Percentiles rank a stretch among this genome's conserved stretches.
These are phyloP conservation scores for Phytophthora aleatoria DNA, from an alignment of 352 stramenopile species.

Conservation along the genomic window DNA sequence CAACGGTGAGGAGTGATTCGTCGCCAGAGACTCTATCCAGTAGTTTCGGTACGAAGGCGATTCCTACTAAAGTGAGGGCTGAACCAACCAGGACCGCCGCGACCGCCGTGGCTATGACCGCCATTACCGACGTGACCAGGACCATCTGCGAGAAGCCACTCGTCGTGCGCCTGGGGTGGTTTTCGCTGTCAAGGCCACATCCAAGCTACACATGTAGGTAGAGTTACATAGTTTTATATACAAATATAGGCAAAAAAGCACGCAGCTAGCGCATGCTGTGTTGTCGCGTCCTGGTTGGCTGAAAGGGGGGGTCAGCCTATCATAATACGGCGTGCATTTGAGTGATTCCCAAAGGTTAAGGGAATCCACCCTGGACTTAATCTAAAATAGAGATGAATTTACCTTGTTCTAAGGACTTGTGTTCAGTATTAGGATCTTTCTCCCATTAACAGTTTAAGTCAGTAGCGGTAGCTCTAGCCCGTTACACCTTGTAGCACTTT, in stretches of 20 bases:
- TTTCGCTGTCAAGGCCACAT: background rate
- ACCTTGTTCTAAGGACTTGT: too few relatives aligned
- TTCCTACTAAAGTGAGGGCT: too few relatives aligned
- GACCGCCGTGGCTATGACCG: too few relatives aligned
- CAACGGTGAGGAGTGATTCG: too few relatives aligned
- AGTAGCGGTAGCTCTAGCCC: background rate
- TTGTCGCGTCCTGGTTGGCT: background rate
- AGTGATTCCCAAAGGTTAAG: background rate
- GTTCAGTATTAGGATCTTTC: background rate
- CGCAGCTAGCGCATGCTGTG: background rate
- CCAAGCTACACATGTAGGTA: background rate
- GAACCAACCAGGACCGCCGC: too few relatives aligned
- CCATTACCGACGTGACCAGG: too few relatives aligned
- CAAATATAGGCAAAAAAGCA: background rate
- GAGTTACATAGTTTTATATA: background rate
- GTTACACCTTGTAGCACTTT: background rate
- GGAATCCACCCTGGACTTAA: too few relatives aligned
- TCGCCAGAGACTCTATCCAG: too few relatives aligned
- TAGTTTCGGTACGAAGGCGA: too few relatives aligned
- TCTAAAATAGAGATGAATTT: too few relatives aligned
- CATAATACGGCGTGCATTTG: background rate
- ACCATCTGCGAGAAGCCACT: too few relatives aligned
- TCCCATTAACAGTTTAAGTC: background rate
- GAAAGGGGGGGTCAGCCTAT: background rate
- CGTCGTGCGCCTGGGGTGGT: too few relatives aligned